Base-by-base conservation (phyloP, 106 monocot species). In the Cymbidium sinense region DNA sequence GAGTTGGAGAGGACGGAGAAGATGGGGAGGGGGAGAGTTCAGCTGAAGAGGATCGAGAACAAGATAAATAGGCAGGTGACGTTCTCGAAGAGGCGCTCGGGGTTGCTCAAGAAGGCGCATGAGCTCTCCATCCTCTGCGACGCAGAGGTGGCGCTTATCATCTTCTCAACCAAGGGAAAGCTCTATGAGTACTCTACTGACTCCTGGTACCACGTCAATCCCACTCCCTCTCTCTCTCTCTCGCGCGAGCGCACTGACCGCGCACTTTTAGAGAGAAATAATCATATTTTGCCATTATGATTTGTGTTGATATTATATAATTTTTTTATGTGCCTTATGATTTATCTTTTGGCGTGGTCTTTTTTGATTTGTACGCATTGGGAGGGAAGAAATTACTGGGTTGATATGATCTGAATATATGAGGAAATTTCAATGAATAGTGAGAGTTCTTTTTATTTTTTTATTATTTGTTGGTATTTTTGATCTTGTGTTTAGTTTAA, bases 21-120 rank as follows among this genome's bases (percentile, higher is more conserved):
- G 28, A 64, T 64, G 64, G 64, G 64, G n/a, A n/a, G n/a, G n/a
- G n/a, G n/a, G 15, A 33, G 67, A 33, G 67, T 67, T 28, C 67
- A 67, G 67, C 33, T 67, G 28, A 67, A 67, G 20, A 18, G 67
- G 33, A 67, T 67, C 67, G 67, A 67, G 67, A 67, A 67, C 67
- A 67, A 67, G 33, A 31, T 67, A 67, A 67, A 67, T 6, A 28
- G 33, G 67, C 67, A 67, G 33, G 67, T 67, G 7, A 67, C 67
- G 67, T 67, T 67, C 33, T 67, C 67, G 28, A 67, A 67, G 67
- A 28, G 67, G 67, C 28, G 67, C 0, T 67, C 67, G 31, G 67
- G 67, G 67, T 31, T 67, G 67, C 67, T 67, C 4, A 67, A 67
- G 33, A 67, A 67, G 67, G 67, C 67, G 9, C 67, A 67, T 15